Conservation (phyloP, 805 yeast genomes). For the Candida peoriensis region DNA sequence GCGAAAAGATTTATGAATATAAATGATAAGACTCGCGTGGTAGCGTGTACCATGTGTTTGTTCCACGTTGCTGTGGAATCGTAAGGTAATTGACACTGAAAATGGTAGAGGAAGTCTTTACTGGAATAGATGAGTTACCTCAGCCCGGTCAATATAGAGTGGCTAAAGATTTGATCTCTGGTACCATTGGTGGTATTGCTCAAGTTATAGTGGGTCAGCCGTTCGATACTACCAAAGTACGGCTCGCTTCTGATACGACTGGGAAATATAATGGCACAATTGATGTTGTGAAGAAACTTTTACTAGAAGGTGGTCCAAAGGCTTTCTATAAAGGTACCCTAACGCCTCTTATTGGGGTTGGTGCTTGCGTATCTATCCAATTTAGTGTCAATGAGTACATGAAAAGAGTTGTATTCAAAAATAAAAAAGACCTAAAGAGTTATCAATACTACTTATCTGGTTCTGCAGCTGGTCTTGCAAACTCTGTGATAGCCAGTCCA, state of each 20-base stretch:
- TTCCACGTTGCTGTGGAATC: too few species aligned
- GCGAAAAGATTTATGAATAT: too few species aligned
- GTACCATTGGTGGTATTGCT: slow-evolving; percentile 93
- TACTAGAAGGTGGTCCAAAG: slow-evolving; percentile 73
- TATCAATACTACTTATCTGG: slow-evolving; percentile 79
- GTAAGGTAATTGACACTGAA: too few species aligned
- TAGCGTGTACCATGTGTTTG: too few species aligned
- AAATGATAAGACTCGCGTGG: too few species aligned
- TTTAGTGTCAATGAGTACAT: slow-evolving; percentile 92
- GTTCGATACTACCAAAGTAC: slow-evolving; percentile 89
- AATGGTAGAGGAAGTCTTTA: slow-evolving; percentile 13
- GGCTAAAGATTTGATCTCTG: slow-evolving; percentile 44
- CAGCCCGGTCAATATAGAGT: slow-evolving; percentile 19
- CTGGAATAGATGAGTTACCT: slow-evolving; percentile 7
- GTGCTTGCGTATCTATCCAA: slow-evolving; percentile 95
- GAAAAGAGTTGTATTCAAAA: slow-evolving; percentile 66
- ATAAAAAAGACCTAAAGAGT: slow-evolving; percentile 39
- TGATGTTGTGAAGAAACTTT: slow-evolving; percentile 68
- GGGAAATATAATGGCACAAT: slow-evolving; percentile 69
- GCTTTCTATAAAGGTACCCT: slow-evolving; percentile 94
- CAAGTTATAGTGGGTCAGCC: slow-evolving; percentile 97
- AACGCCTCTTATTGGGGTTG: slow-evolving; percentile 94
- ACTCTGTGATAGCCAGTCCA: slow-evolving; percentile 85
- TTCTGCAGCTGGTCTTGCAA: slow-evolving; percentile 87
- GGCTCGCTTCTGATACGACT: slow-evolving; percentile 82